Evolutionary conservation across 108 stramenopile species (phyloP).

Genomic region (Skeletonema marinoi): DNA sequence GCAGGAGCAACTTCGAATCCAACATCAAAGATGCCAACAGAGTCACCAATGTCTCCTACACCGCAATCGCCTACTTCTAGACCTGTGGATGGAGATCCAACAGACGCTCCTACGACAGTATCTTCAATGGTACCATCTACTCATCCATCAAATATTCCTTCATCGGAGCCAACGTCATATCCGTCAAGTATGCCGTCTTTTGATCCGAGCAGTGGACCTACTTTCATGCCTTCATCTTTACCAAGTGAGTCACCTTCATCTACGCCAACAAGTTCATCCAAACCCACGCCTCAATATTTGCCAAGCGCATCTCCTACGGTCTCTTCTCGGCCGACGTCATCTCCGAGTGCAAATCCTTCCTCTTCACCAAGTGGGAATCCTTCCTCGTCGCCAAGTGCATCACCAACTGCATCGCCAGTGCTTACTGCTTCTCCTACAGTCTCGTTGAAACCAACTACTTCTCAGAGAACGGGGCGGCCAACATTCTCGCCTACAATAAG

Average conservation of each 20-base stretch:
- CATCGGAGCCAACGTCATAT: background rate
- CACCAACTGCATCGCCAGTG: background rate
- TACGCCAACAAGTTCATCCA: background rate
- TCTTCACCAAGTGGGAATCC: background rate
- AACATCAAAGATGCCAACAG: background rate
- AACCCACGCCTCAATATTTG: background rate
- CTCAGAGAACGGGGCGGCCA: background rate
- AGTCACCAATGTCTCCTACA: background rate
- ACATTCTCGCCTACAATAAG: background rate
- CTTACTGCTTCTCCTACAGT: background rate
- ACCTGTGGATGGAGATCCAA: background rate
- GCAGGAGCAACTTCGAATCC: background rate
- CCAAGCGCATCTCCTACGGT: background rate
- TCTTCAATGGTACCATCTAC: background rate
- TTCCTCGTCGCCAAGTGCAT: background rate
- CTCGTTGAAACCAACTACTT: background rate
- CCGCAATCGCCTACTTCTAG: background rate
- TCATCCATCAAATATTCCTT: background rate
- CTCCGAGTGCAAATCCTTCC: background rate
- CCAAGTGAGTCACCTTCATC: background rate
- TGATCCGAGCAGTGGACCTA: conserved; percentile 4
- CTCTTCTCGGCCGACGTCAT: background rate
- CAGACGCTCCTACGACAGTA: background rate
- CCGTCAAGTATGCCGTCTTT: conserved; percentile 8
- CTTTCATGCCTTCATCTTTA: background rate